Base-by-base conservation (phyloP, 2,329 filamentous ascomycete genomes). In the Aschersonia sp. region DNA sequence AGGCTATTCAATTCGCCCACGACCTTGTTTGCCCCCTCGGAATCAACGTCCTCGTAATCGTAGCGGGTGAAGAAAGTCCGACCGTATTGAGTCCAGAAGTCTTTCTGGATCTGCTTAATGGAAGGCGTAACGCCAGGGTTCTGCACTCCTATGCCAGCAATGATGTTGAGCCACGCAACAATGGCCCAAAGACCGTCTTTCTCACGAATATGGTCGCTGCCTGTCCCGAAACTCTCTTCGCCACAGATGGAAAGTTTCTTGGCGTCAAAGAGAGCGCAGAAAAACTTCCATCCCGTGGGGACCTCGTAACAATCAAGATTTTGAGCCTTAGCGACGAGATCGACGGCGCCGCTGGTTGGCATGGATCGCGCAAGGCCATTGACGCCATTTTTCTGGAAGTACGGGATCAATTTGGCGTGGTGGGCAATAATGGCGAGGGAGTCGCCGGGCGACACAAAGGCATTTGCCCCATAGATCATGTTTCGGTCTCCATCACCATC, bases 41-140 rank as follows among this genome's bases (percentile, higher is more conserved):
- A 84, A 70, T 95, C 88, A 55, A 94, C 88, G 57, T 94, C 79
- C 70, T 98, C 92, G 69, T 95, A 98, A 69, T 98, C 92, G 69
- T 97, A 97, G 54, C 92, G 87, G 42, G 92, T 98, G 78, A 98
- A 98, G 76, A 97, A 98, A 33, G 89, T 96, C 50, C 92, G 88
- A 60, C 92, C 92, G 66, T 98, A 98, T 49, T 80, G 86, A 60
- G 79, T 78, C 92, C 92, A 98, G 78, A 98, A 97, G 63, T 96
- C 87, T 59, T 87, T 81, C 71, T 98, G 92, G 64, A 98, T 96
- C 67, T 89, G 84, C 61, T 85, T 85, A 68, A 98, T 97, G 69
- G 86, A 94, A 46, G 90, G 89, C 4, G 84, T 87, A 56, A 85
- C 81, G 50, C 73, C 80, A 22, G 85, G 79, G 60, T 83, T 83